These are phyloP conservation scores for Chaetomium olivaceum DNA, from an alignment of 2,329 filamentous ascomycete species.

Conservation along the genomic window DNA sequence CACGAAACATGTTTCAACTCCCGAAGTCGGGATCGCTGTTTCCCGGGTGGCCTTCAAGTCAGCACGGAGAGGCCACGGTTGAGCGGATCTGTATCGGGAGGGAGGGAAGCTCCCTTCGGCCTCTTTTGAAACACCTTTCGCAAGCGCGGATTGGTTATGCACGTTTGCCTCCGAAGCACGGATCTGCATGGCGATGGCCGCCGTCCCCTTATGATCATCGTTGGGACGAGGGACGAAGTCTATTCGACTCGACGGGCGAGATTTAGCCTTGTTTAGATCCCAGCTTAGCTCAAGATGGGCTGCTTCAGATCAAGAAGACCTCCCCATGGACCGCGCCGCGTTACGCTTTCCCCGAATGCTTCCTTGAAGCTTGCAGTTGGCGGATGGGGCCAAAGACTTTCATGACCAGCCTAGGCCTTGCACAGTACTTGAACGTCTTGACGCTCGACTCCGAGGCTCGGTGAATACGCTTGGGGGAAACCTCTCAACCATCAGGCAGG, in stretches of 20 bases:
- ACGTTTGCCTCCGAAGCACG: background rate
- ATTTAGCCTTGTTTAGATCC: background rate
- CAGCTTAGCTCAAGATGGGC: background rate
- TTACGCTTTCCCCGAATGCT: background rate
- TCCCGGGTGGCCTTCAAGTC: background rate
- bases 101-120: background rate
- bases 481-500: background rate
- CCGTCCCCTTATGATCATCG: background rate
- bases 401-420: background rate
- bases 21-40: background rate
- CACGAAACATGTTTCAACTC: slow-evolving; percentile 28
- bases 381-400: background rate
- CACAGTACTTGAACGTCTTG: slow-evolving; percentile 7
- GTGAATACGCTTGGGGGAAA: background rate
- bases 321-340: background rate
- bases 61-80: background rate
- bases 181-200: background rate
- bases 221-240: background rate
- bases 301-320: background rate
- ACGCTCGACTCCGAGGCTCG: background rate
- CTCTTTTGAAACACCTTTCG: background rate
- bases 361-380: background rate
- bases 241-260: background rate
- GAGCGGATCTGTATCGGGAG: background rate
- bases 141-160: background rate